These are phyloP conservation scores for Loxodes magnus DNA, from an alignment of 73 alveolate genomes.

Conservation along the genomic window DNA sequence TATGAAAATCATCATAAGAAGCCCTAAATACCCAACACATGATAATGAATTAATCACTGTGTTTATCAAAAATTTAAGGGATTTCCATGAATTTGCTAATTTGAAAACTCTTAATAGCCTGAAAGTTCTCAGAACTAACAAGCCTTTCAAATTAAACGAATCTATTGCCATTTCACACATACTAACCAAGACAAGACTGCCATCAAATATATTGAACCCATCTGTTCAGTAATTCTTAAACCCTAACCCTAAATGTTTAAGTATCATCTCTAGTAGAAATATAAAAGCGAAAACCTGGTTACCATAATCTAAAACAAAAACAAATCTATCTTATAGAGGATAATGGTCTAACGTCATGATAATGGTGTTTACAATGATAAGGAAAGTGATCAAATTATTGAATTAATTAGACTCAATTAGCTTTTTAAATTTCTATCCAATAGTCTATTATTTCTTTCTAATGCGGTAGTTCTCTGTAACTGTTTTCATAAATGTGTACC, in stretches of 20 bases:
- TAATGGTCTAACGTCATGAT: constrained; percentile 30
- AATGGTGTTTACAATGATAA: constrained; percentile 32
- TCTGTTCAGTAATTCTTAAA: constrained; percentile 13
- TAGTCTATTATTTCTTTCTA: no score
- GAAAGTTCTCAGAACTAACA: constrained; percentile 49
- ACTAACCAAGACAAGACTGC: neutral
- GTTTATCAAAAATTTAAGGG: constrained; percentile 13
- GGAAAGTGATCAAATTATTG: neutral
- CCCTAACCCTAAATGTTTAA: constrained; percentile 36
- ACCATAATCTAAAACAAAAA: neutral
- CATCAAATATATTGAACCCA: constrained; percentile 29
- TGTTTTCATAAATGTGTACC: no score
- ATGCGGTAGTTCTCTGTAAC: no score
- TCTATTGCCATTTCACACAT: constrained; percentile 28
- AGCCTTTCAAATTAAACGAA: constrained; percentile 15
- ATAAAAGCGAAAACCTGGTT: constrained; percentile 18
- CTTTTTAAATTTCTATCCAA: no score
- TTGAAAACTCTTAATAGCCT: constrained; percentile 37
- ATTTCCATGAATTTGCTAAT: constrained; percentile 36
- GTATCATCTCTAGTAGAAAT: constrained; percentile 29
- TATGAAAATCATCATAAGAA: constrained; percentile 71
- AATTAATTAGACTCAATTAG: neutral
- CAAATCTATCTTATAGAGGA: constrained; percentile 13
- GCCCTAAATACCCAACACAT: constrained; percentile 52
- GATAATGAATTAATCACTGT: constrained; percentile 15